Evolutionary conservation across 2,329 filamentous ascomycete genomes (phyloP), one percentile per base, ranked within the genome.

Genomic region (Hymenoscyphus fructigenus): DNA sequence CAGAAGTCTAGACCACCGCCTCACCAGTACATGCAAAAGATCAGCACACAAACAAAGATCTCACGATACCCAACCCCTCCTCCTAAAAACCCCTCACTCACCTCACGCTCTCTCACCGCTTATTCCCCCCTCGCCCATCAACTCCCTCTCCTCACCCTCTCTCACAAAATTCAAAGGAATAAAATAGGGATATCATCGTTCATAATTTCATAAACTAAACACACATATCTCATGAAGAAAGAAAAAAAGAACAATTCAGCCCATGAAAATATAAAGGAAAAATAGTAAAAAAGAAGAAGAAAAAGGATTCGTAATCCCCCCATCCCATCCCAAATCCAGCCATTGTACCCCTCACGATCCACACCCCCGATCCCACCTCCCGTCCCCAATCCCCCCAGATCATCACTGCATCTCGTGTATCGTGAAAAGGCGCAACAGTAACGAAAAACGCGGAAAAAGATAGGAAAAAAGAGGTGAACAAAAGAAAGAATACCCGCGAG

Each of bases 181-280:
- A n/a, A n/a, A 20, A 47, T 23, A 47, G 44, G 20, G n/a, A 47
- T 3, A 50, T 47, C 44, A 50, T 50, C 9, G 3, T 47, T 38
- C 47, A 50, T 50, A 50, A 50, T 59, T 60, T 38, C 47, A 50
- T 58, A 62, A 60, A 61, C 64, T 63, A 61, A 61, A 38, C 41
- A 20, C 61, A 62, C 7, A 55, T 38, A 57, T 34, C 17, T 34
- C 15, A 36, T 12, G 17, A 38, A n/a, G 6, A 38, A 57, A 23
- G 14, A n/a, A 36, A 6, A 36, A 34, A 57, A 10, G n/a, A n/a
- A n/a, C n/a, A n/a, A n/a, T n/a, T n/a, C n/a, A n/a, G n/a, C n/a
- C n/a, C n/a, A n/a, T n/a, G n/a, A n/a, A n/a, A n/a, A n/a, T n/a
- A n/a, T n/a, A n/a, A n/a, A n/a, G n/a, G n/a, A n/a, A 10, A 32